Conservation (phyloP, 139 green algal species). For the Haematococcus lacustris region DNA sequence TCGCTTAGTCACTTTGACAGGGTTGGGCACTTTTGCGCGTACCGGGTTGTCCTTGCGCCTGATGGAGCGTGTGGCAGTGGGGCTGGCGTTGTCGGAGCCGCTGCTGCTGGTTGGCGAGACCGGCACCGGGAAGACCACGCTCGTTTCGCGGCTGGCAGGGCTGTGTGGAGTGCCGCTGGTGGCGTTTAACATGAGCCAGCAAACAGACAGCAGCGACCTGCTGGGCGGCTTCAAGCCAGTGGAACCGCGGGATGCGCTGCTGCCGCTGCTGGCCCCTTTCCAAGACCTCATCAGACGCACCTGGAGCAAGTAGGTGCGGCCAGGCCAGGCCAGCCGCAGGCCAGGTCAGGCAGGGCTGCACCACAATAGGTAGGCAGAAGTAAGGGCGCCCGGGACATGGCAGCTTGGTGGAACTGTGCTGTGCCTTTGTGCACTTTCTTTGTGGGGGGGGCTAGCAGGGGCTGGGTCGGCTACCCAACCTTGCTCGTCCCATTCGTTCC, state of each 20-base stretch:
- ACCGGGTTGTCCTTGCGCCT: slow-evolving; percentile 78
- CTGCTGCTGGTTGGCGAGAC: slow-evolving; percentile 98
- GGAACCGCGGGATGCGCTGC: slow-evolving; percentile 60
- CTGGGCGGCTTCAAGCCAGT: slow-evolving; percentile 94
- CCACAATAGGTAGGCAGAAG: background rate
- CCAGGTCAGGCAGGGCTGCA: background rate
- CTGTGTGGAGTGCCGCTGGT: slow-evolving; percentile 65
- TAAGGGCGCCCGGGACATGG: background rate
- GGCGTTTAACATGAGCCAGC: slow-evolving; percentile 95
- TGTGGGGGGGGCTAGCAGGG: too few relatives aligned
- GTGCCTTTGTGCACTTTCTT: too few relatives aligned
- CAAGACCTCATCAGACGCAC: slow-evolving; percentile 52
- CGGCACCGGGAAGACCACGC: slow-evolving; percentile 93
- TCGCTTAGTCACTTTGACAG: background rate
- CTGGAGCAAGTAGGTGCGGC: slow-evolving; percentile 41
- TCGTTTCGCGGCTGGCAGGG: slow-evolving; percentile 71
- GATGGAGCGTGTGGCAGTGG: slow-evolving; percentile 80
- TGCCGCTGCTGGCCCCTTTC: slow-evolving; percentile 67
- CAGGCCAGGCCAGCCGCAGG: too few relatives aligned
- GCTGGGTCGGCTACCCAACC: too few relatives aligned
- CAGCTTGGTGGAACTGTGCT: background rate
- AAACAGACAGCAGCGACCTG: slow-evolving; percentile 92
- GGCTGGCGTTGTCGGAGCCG: slow-evolving; percentile 62
- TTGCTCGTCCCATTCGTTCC: too few relatives aligned
- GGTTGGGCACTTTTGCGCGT: slow-evolving; percentile 58